These are phyloP conservation scores for Salvia sclarea DNA, from an alignment of 305 asterid species.

Conservation along the genomic window DNA sequence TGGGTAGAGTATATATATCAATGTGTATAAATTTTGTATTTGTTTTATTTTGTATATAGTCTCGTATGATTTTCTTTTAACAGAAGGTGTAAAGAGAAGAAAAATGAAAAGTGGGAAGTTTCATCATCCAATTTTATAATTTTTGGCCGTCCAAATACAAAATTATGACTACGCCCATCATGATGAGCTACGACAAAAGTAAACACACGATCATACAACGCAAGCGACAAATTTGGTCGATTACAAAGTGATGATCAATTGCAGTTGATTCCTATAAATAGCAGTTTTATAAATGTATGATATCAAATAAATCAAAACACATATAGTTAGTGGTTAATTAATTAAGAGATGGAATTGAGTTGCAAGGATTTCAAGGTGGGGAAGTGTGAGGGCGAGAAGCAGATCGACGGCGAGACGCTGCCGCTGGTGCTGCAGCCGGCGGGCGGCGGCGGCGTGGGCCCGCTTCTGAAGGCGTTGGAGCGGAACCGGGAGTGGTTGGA, in stretches of 20 bases:
- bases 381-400: constrained; percentile 75
- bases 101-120: too few relatives aligned
- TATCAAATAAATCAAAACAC: neutral
- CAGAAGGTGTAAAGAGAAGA: too few relatives aligned
- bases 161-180: too few relatives aligned
- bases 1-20: too few relatives aligned
- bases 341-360: constrained; percentile 50
- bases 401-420: constrained; percentile 66
- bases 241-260: constrained; percentile 19
- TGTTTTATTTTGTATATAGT: too few relatives aligned
- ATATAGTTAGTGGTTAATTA: neutral
- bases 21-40: too few relatives aligned
- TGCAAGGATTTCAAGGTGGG: constrained; percentile 77
- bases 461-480: constrained; percentile 45
- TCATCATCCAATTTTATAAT: too few relatives aligned
- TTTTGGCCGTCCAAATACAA: too few relatives aligned
- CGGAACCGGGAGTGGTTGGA: constrained; percentile 76
- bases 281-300: neutral
- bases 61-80: too few relatives aligned
- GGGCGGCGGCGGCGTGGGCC: constrained; percentile 24
- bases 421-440: constrained; percentile 64
- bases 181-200: constrained; percentile 1
- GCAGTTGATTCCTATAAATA: constrained; percentile 34
- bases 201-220: neutral
- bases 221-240: constrained; percentile 23